phyloP scores from a whole-genome alignment of 306 rosid genomes.

The Pterocarpus santalinus region DNA sequence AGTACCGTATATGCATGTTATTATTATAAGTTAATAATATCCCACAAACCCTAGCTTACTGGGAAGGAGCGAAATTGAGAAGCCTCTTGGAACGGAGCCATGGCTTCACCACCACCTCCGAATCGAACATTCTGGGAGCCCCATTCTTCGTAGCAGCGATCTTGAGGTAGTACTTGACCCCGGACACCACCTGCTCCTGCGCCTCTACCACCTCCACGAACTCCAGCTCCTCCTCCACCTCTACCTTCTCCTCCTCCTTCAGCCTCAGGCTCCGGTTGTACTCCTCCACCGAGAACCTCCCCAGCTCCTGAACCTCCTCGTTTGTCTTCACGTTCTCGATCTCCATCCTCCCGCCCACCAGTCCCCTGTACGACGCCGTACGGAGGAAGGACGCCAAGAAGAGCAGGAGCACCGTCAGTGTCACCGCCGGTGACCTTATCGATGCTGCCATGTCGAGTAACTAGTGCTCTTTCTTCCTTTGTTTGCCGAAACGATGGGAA shows the following conservation, averaged over 20 bases:
- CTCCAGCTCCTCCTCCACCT: conserved; percentile 40
- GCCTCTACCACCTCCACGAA: conserved; percentile 82
- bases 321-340: conserved; percentile 61
- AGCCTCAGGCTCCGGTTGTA: conserved; percentile 49
- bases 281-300: conserved; percentile 79
- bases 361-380: conserved; percentile 36
- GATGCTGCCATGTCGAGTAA: conserved; percentile 38
- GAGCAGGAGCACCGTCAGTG: background rate
- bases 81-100: conserved; percentile 62
- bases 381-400: background rate
- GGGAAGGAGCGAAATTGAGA: conserved; percentile 60
- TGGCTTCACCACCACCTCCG: conserved; percentile 72
- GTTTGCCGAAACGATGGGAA: too few relatives aligned
- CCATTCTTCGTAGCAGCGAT: conserved; percentile 50
- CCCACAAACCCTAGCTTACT: background rate
- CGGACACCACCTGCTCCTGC: conserved; percentile 75
- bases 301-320: conserved; percentile 72
- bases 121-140: conserved; percentile 49
- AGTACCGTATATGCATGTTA: too few relatives aligned
- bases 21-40: too few relatives aligned
- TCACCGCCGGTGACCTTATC: conserved; percentile 45
- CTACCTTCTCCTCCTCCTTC: background rate
- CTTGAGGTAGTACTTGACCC: conserved; percentile 70
- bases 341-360: conserved; percentile 62
- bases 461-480: background rate